Evolutionary conservation across 2,329 filamentous ascomycete genomes (phyloP), one percentile per base, ranked within the genome.

Genomic region (Fusarium secorum): DNA sequence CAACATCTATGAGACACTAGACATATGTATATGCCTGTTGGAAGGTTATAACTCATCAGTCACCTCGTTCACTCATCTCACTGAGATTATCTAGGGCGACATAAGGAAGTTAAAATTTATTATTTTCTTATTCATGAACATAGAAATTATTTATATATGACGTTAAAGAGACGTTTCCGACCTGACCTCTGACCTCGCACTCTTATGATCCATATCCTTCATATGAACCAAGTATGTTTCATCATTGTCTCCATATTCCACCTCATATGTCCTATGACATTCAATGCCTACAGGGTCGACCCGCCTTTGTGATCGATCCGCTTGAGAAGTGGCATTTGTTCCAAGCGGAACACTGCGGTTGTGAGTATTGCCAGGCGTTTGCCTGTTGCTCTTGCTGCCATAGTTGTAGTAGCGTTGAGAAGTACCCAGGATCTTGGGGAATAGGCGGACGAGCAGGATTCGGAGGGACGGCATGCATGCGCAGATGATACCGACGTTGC

Each of bases 401-500:
- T 78, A 75, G 57, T 73, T 75, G 28, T 80, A 77, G 55, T 78
- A 78, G 13, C 70, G 64, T n/a, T 77, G 75, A 4, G 78, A 74
- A 20, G 78, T 75, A 15, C 78, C 76, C 11, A 77, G 64, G 0
- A 80, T 18, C 60, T 72, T 76, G 35, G 84, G 84, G 69, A 85
- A 81, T 35, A 84, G 71, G 1, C 78, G 72, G 15, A 81, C 77
- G 5, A 83, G 74, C 0, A 82, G 66, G 9, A 80, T 72, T 13
- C 80, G 76, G 5, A 83, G 58, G 0, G 80, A 76, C 0, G 81
- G 81, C 76, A 83, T 72, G 48, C 81, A 83, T 13, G 78, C 79
- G 62, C 81, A 82, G 13, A 83, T 79, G 17, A 82, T 77, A 41
- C 78, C 81, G 20, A 81, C 76, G 59, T 80, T 80, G 61, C 81